Evolutionary conservation across 495 filamentous ascomycete genomes (phyloP), one percentile per base, ranked within the genome.

Genomic region (Aspergillus biplanus): DNA sequence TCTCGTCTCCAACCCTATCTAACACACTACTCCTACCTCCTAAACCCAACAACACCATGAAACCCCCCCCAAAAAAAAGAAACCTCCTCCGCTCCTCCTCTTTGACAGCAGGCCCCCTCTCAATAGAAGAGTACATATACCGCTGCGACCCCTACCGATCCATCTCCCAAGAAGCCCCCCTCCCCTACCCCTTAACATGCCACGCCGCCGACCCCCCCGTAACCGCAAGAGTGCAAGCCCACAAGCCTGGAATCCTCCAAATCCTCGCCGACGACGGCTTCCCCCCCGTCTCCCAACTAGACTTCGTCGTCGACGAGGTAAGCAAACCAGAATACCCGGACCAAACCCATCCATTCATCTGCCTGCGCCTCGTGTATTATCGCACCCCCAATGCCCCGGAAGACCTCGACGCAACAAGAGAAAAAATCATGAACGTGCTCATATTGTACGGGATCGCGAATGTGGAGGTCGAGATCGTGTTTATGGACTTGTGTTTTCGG

Each of bases 41-140:
- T 27, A 27, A 27, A 27, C 21, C 21, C 21, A 27, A 27, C 21
- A 27, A 27, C 1, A 27, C 21, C 21, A 27, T 27, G 21, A 27
- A 27, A 1, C 2, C 21, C 21, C 21, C 21, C 21, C 1, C 1
- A 27, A 2, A 27, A 27, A 27, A 2, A 27, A 27, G 21, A 27
- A 27, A 27, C 21, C 21, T 27, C 21, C 21, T 27, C 21, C 21
- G 21, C 21, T 27, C 21, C 21, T 27, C 21, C 21, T 27, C 21
- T 1, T 1, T 1, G 2, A 27, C 21, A 27, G 21, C 21, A 27
- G 21, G 21, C 21, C 21, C 21, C 21, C 21, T 27, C 21, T 27
- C 21, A 27, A 39, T 59, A 3, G 57, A 59, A 50, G 57, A 59
- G 1, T 50, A 59, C 16, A 15, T 59, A 0, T 9, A 39, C 31